phyloP scores from a whole-genome alignment of 2,329 filamentous ascomycete genomes.

The Calycina herbarum region DNA sequence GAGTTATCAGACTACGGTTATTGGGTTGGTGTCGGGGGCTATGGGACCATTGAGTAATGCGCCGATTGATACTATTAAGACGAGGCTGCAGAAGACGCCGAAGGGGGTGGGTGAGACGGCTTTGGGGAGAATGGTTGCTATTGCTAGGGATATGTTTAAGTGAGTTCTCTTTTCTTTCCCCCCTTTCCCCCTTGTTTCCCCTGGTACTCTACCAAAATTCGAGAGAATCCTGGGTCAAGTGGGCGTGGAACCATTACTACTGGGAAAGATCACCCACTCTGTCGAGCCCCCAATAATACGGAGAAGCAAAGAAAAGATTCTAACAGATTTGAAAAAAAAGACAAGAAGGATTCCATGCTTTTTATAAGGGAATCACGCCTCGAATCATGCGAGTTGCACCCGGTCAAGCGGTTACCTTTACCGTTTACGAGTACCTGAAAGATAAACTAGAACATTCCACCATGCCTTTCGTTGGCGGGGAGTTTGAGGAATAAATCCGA shows the following conservation, averaged over 20 bases:
- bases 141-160: conserved; percentile 84
- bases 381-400: conserved; percentile 96
- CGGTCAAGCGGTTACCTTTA: conserved; percentile 79
- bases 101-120: conserved; percentile 80
- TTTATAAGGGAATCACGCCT: conserved; percentile 99
- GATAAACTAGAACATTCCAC: conserved; percentile 67
- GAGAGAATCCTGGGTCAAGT: not conserved
- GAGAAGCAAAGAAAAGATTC: conserved; percentile 1
- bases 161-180: conserved; percentile 38
- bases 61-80: conserved; percentile 99
- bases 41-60: conserved; percentile 97
- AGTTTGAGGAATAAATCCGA: conserved; percentile 62
- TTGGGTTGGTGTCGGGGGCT: conserved; percentile 83
- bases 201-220: not conserved
- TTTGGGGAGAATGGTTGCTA: conserved; percentile 72
- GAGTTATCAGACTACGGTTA: conserved; percentile 84
- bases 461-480: conserved; percentile 57
- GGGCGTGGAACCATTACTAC: not conserved
- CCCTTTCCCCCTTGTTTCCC: not conserved
- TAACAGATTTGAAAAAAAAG: conserved; percentile 44
- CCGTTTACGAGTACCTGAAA: conserved; percentile 76
- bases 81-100: conserved; percentile 85
- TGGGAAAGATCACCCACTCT: not conserved
- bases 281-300: too few relatives aligned
- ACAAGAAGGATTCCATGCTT: conserved; percentile 89